Conservation (phyloP, 2,329 filamentous ascomycete species). For the Penicillium sp. region DNA sequence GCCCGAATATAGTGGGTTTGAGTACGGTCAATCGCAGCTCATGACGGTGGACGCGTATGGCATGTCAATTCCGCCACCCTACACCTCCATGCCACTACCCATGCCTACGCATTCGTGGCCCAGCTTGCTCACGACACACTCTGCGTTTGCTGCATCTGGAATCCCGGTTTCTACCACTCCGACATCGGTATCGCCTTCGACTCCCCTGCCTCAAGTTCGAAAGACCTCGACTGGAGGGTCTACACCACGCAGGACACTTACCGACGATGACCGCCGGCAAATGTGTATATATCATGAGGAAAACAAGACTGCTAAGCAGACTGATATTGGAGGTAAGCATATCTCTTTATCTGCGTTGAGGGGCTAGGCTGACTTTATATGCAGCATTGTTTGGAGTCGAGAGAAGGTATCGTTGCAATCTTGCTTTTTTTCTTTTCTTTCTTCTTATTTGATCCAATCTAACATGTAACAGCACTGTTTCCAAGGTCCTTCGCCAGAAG, state of each 20-base stretch:
- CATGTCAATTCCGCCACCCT: conserved; percentile 57
- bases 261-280: conserved; percentile 79
- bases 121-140: conserved; percentile 74
- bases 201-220: conserved; percentile 36
- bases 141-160: conserved; percentile 60
- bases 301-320: conserved; percentile 87
- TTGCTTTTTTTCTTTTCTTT: conserved; percentile 9
- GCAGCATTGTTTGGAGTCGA: conserved; percentile 89
- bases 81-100: conserved; percentile 64
- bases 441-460: conserved; percentile 18
- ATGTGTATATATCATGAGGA: conserved; percentile 96
- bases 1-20: conserved; percentile 64
- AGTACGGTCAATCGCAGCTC: conserved; percentile 62
- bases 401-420: conserved; percentile 67
- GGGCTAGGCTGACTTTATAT: conserved; percentile 18
- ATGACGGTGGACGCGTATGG: conserved; percentile 58
- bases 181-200: conserved; percentile 53
- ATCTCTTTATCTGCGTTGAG: neutral
- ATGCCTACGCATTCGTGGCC: conserved; percentile 72
- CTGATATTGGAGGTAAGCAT: conserved; percentile 82
- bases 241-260: conserved; percentile 81
- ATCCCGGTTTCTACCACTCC: conserved; percentile 56
- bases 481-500: conserved; percentile 90
- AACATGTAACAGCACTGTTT: conserved; percentile 74
- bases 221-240: conserved; percentile 48